Evolutionary conservation across 257 asterid genomes (phyloP).

Genomic region (Prunella vulgaris): DNA sequence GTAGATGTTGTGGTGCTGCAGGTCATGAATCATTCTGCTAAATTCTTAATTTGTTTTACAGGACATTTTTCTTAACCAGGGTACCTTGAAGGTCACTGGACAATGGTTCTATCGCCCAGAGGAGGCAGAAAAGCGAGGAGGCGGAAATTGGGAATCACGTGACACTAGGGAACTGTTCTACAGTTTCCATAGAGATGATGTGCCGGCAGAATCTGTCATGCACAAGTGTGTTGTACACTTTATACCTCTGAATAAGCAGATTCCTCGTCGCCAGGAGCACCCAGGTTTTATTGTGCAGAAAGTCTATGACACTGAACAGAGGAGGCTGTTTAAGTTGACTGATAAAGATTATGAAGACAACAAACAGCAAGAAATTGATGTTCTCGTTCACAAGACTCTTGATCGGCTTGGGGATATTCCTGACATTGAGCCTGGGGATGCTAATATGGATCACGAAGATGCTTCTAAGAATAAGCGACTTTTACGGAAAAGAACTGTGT

Average conservation of each 20-base stretch:
- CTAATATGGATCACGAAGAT: conserved; percentile 51
- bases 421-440: conserved; percentile 63
- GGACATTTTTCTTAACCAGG: conserved; percentile 53
- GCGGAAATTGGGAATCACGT: conserved; percentile 68
- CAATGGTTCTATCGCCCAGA: conserved; percentile 97
- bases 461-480: conserved; percentile 51
- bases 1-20: neutral
- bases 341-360: conserved; percentile 72
- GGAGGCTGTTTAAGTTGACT: conserved; percentile 63
- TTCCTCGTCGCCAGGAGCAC: conserved; percentile 67
- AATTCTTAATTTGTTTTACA: conserved; percentile 22
- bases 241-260: conserved; percentile 68
- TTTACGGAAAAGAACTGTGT: conserved; percentile 47
- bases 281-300: conserved; percentile 85
- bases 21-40: neutral
- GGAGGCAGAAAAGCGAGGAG: conserved; percentile 66
- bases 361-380: conserved; percentile 67
- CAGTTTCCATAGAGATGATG: conserved; percentile 81
- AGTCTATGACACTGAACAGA: conserved; percentile 68
- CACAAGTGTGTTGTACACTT: conserved; percentile 89
- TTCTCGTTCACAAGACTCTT: conserved; percentile 71
- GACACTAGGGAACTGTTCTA: conserved; percentile 72
- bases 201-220: conserved; percentile 86
- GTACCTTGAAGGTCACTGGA: conserved; percentile 54
- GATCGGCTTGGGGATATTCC: conserved; percentile 63